Conservation (phyloP, 2,329 filamentous ascomycete genomes). For the Ophiostoma australiae region DNA sequence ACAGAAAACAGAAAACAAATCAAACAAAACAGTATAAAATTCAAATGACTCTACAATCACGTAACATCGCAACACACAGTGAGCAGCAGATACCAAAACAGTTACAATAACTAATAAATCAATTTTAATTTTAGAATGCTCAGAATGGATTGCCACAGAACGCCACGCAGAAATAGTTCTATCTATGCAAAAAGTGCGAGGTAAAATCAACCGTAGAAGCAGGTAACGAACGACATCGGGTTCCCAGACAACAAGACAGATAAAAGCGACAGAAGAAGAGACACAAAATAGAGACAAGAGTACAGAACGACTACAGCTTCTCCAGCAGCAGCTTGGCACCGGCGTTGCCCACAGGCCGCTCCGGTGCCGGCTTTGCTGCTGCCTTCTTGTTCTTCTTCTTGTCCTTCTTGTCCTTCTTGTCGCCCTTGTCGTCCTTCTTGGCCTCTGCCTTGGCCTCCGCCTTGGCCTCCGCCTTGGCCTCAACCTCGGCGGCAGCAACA, state of each 20-base stretch:
- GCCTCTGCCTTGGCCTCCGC: slow-evolving; percentile 42
- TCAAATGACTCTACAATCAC: too few relatives aligned
- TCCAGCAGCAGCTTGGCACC: slow-evolving; percentile 58
- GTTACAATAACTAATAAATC: not conserved
- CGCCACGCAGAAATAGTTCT: slow-evolving; percentile 13
- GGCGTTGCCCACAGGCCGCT: slow-evolving; percentile 52
- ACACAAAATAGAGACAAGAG: not conserved
- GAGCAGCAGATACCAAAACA: not conserved
- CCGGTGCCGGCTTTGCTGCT: slow-evolving; percentile 29
- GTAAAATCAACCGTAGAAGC: not conserved
- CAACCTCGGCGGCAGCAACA: slow-evolving; percentile 41
- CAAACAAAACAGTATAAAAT: too few relatives aligned
- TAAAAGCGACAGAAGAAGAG: not conserved
- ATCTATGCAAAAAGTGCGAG: slow-evolving; percentile 7
- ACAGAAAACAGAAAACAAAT: too few relatives aligned
- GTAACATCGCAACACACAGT: too few relatives aligned
- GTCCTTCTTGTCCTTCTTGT: slow-evolving; percentile 43
- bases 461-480: slow-evolving; percentile 43
- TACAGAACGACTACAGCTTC: slow-evolving; percentile 39
- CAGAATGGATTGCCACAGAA: slow-evolving; percentile 2
- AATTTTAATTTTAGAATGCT: not conserved
- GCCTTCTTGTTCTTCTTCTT: slow-evolving; percentile 19
- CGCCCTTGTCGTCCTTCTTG: slow-evolving; percentile 19
- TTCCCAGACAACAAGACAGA: not conserved
- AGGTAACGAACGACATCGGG: not conserved